A percentile compares a stretch with the other conserved stretches of the same genome.
These are phyloP conservation scores for Podila minutissima DNA, from an alignment of 192 early-diverging fungal genomes.

Conservation along the genomic window DNA sequence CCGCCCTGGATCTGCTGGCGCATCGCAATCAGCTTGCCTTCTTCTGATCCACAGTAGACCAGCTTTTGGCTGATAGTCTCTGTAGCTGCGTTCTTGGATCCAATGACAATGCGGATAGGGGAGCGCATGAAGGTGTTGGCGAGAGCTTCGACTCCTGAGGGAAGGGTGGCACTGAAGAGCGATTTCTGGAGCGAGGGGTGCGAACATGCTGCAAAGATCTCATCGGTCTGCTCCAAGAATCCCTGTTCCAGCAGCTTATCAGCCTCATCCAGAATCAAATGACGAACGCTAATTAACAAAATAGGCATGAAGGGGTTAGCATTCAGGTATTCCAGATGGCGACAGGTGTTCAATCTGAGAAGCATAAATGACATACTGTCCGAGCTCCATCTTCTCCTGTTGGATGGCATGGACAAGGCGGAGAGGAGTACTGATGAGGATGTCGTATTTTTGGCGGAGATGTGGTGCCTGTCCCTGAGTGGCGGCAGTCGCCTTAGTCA, in stretches of 20 bases:
- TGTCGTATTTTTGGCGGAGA: conserved; percentile 83
- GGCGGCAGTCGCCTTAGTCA: conserved; percentile 84
- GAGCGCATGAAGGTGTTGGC: conserved; percentile 92
- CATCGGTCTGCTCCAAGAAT: conserved; percentile 89
- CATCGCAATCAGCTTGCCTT: conserved; percentile 93
- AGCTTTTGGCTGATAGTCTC: conserved; percentile 91
- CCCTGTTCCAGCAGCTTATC: conserved; percentile 85
- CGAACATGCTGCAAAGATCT: conserved; percentile 88
- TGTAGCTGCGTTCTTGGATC: conserved; percentile 91
- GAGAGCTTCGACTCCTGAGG: conserved; percentile 89
- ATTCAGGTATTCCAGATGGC: not conserved
- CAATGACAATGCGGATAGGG: conserved; percentile 90
- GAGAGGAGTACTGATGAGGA: conserved; percentile 93
- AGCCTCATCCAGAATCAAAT: conserved; percentile 86
- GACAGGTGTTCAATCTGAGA: no score
- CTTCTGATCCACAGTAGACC: conserved; percentile 91
- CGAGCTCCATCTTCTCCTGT: conserved; percentile 78
- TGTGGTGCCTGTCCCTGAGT: conserved; percentile 73
- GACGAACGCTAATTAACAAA: conserved; percentile 61
- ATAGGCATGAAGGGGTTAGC: not conserved
- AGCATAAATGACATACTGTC: conserved; percentile 55
- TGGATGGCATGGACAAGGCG: conserved; percentile 91
- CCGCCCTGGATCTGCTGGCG: conserved; percentile 86
- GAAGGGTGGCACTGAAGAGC: conserved; percentile 95
- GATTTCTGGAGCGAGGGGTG: conserved; percentile 77